Evolutionary conservation across 257 asterid species (phyloP), one percentile per base, ranked within the genome.

Genomic region (Cinchona pubescens): DNA sequence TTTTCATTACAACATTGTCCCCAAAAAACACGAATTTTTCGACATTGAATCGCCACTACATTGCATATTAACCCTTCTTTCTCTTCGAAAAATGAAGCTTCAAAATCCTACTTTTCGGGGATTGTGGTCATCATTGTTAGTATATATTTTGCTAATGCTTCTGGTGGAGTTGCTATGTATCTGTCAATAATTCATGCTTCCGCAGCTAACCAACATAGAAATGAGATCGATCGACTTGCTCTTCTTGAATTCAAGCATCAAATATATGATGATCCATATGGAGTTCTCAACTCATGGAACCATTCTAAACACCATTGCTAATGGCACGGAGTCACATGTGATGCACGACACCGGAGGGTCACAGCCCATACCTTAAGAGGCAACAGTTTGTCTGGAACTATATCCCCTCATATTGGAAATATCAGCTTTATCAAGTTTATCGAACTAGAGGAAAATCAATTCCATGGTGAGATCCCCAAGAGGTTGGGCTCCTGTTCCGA

Each of bases 351-450:
- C 46, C 72, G 0, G 0, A 67, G 85, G 67, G 85, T 80, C 1
- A 72, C 69, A 2, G 34, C 25, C 4, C 75, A 1, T 64, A 40
- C 10, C 53, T 84, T 37, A 78, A 67, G 25, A 72, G 80, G 55
- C 75, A 60, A 21, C 71, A 82, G 70, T 38, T 25, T 86, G 35
- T 60, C 29, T 8, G 88, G 90, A 43, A 51, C 77, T 29, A 48
- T 84, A 45, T 71, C 87, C 16, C 83, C 86, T 18, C 69, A 76
- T 60, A 40, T 86, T 69, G 89, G 87, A 30, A 86, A 86, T 61
- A 78, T 86, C 35, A 81, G 86, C 29, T 86, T 83, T 42, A 75
- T 83, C 38, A 74, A 42, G 61, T 35, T 0, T 3, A 79, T 85
- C 27, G 25, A 14, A 25, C 74, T 85, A 1, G 62, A 45, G 37